Base-by-base conservation (phyloP, 176 grass and related monocot species). In the Zoysia japonica region DNA sequence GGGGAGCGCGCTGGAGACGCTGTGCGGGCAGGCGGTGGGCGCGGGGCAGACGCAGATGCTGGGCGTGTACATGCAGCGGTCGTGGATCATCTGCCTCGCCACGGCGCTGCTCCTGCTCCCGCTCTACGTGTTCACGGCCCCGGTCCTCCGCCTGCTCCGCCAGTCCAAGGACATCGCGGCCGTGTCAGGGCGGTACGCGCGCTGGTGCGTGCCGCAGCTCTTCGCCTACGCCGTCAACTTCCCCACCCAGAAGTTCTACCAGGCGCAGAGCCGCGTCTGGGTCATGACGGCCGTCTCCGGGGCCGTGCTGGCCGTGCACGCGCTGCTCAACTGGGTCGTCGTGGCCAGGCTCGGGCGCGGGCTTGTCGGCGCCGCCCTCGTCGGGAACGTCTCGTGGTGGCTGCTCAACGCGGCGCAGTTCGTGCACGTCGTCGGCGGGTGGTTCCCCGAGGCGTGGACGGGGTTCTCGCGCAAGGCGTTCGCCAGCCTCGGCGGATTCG, bases 1-100 rank as follows among this genome's bases (percentile, higher is more conserved):
- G 93, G 90, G 93, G 13, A 93, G 90, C 78, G 93, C 86, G 7
- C 78, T 97, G 47, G 93, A 97, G 78, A 97, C 90, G 19, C 86
- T 93, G 71, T 97, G 81, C 55, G 93, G 93, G 0, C 93, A 93
- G 84, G 93, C 86, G 7, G 84, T 91, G 47, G 88, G 90, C 0
- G 90, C 90, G 0, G 83, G 83, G 28, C 86, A 97, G 77, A 61
- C 83, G 15, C 56, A 75, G 48, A 89, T 93, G 86, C 86, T 97
- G 9, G 93, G 88, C 43, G 67, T 97, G 2, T 93, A 91, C 86
- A 68, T 88, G 87, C 94, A 90, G 76, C 69, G 91, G 2, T 97
- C 94, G 13, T 97, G 91, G 91, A 76, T 97, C 81, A 86, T 93
- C 80, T 89, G 78, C 75, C 43, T 78, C 16, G 80, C 78, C 48